Percentiles rank a stretch among this genome's conserved stretches.
Evolutionary conservation across 2,329 filamentous ascomycete species (phyloP).

Genomic region (Microcyclospora tardicrescens): DNA sequence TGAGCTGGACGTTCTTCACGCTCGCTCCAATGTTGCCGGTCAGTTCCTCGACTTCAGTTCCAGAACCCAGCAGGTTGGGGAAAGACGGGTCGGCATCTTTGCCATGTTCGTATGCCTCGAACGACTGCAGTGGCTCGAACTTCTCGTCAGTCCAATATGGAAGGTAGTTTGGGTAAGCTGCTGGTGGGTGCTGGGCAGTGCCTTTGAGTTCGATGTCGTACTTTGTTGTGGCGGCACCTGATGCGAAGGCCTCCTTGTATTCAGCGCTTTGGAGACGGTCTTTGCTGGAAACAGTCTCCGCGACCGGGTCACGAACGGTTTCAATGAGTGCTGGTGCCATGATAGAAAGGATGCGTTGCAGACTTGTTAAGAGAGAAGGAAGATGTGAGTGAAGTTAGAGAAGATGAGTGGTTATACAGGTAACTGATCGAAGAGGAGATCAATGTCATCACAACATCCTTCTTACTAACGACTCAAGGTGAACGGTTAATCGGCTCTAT

Average conservation of each 20-base stretch:
- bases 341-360: too few species aligned
- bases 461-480: too few species aligned
- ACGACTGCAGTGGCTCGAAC: slow-evolving; percentile 53
- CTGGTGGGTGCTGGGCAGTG: slow-evolving; percentile 39
- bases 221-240: slow-evolving; percentile 30
- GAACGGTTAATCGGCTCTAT: too few species aligned
- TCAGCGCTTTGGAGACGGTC: slow-evolving; percentile 12
- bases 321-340: slow-evolving; percentile 35
- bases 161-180: slow-evolving; percentile 54
- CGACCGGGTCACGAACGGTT: slow-evolving; percentile 9
- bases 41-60: slow-evolving; percentile 42
- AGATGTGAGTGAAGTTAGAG: not conserved
- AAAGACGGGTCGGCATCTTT: slow-evolving; percentile 59
- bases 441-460: too few species aligned
- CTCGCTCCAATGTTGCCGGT: slow-evolving; percentile 65
- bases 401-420: slow-evolving; percentile 2
- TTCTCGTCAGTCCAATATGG: slow-evolving; percentile 23
- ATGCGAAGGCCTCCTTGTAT: slow-evolving; percentile 33
- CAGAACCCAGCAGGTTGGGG: slow-evolving; percentile 50
- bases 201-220: slow-evolving; percentile 42
- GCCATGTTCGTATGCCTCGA: slow-evolving; percentile 63
- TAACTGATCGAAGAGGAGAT: too few species aligned
- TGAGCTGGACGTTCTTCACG: slow-evolving; percentile 58
- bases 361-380: not conserved
- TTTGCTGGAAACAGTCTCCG: slow-evolving; percentile 12